Evolutionary conservation across 768 basidiomycete species (phyloP).

Genomic region (Psilocybe tampanensis): DNA sequence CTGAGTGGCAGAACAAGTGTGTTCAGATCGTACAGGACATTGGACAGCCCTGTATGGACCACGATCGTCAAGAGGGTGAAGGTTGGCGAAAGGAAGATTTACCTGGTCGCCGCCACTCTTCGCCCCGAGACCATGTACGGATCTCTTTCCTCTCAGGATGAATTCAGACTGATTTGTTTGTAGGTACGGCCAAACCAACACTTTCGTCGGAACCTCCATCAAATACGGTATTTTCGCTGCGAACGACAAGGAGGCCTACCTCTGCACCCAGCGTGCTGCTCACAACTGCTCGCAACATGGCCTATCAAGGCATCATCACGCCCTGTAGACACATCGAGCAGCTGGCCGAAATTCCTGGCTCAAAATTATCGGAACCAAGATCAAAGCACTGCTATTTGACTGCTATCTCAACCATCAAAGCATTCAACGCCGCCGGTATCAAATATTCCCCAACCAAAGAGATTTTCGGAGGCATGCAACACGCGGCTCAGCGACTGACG

Average conservation of each 20-base stretch:
- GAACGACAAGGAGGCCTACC: constrained; percentile 84
- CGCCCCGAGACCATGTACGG: constrained; percentile 95
- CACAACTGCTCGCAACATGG: constrained; percentile 99
- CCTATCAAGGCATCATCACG: constrained; percentile 86
- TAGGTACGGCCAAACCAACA: constrained; percentile 98
- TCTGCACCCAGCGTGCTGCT: constrained; percentile 88
- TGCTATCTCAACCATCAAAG: too few species aligned
- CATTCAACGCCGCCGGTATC: too few species aligned
- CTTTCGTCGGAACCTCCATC: constrained; percentile 89
- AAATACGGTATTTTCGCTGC: constrained; percentile 93
- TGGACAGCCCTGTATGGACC: constrained; percentile 99
- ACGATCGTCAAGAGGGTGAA: constrained; percentile 95
- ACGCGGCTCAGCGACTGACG: too few species aligned
- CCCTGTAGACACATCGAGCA: constrained; percentile 73
- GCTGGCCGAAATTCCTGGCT: constrained; percentile 77
- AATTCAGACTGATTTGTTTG: not conserved
- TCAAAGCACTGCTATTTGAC: too few species aligned
- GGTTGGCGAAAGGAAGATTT: constrained; percentile 84
- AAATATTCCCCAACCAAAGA: too few species aligned
- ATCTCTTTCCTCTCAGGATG: constrained; percentile 3
- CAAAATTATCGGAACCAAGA: constrained; percentile 85
- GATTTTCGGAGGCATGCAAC: too few species aligned
- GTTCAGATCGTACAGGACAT: constrained; percentile 74
- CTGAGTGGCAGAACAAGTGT: constrained; percentile 90
- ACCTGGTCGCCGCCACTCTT: constrained; percentile 93